A percentile compares a stretch with the other conserved stretches of the same genome.
Evolutionary conservation across 2,329 filamentous ascomycete genomes (phyloP).

Genomic region (Talaromyces atroroseus): DNA sequence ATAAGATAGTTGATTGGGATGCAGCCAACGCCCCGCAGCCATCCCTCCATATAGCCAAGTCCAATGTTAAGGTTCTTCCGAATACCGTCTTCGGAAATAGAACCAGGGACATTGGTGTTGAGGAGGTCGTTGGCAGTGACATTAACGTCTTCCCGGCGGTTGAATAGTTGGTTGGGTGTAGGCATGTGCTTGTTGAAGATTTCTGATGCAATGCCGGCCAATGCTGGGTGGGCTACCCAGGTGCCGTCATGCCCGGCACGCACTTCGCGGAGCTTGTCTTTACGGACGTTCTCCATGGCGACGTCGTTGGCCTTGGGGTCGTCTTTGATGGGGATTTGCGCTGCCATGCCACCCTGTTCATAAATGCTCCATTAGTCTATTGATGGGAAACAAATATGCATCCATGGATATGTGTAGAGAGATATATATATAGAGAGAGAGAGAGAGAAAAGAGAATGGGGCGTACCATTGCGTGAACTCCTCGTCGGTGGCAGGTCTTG

Average conservation of each 20-base stretch:
- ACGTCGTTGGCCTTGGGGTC: constrained; percentile 84
- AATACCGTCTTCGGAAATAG: constrained; percentile 89
- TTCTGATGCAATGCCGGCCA: constrained; percentile 80
- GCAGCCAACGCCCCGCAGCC: constrained; percentile 89
- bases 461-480: constrained; percentile 87
- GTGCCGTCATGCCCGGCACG: constrained; percentile 93
- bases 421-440: not conserved
- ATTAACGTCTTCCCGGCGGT: constrained; percentile 81
- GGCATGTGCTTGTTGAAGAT: constrained; percentile 99
- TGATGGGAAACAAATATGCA: too few relatives aligned
- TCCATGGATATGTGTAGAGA: too few relatives aligned
- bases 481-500: constrained; percentile 93
- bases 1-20: constrained; percentile 97
- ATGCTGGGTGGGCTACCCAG: constrained; percentile 94
- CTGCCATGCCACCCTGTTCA: constrained; percentile 76
- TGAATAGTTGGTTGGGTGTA: constrained; percentile 91
- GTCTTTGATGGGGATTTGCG: constrained; percentile 97
- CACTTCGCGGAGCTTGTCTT: constrained; percentile 94
- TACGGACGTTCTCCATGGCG: constrained; percentile 87
- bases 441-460: not conserved
- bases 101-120: constrained; percentile 95
- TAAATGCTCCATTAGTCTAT: not conserved
- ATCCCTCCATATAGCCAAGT: constrained; percentile 97
- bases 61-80: constrained; percentile 97
- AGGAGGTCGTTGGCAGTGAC: constrained; percentile 85